Conservation (phyloP, 2,329 filamentous ascomycete species). For the Chaetothyriales sp. region DNA sequence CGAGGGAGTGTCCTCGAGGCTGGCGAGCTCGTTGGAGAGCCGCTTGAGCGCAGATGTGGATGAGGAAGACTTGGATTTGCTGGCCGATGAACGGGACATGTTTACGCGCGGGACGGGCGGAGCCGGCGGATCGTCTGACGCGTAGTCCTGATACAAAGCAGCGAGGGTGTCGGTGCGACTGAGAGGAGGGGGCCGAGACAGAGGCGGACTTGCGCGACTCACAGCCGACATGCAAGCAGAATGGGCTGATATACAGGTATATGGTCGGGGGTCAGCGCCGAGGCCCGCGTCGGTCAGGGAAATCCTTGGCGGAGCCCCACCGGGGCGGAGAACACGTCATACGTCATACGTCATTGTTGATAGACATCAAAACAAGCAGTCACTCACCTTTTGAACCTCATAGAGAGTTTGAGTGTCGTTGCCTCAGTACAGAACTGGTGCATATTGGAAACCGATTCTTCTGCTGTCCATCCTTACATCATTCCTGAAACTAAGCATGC, state of each 20-base stretch:
- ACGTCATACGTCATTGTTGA: too few relatives aligned
- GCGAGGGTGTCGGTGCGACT: neutral
- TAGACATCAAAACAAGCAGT: too few relatives aligned
- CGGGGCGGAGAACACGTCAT: too few relatives aligned
- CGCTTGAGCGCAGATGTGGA: slow-evolving; percentile 35
- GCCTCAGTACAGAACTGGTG: too few relatives aligned
- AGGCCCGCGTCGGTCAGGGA: too few relatives aligned
- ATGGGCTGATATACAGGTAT: too few relatives aligned
- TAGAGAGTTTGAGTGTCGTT: too few relatives aligned
- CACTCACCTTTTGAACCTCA: too few relatives aligned
- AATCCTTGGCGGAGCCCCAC: too few relatives aligned
- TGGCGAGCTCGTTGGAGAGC: slow-evolving; percentile 46
- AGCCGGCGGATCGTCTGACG: neutral
- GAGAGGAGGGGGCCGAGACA: neutral
- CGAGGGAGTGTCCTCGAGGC: slow-evolving; percentile 41
- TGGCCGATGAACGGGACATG: slow-evolving; percentile 3
- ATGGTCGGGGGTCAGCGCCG: too few relatives aligned
- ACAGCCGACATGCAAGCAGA: neutral
- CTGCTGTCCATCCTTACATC: neutral
- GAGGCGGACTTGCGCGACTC: neutral
- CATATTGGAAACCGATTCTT: too few relatives aligned
- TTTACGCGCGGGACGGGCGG: neutral
- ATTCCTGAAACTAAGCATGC: slow-evolving; percentile 20
- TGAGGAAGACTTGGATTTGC: slow-evolving; percentile 8
- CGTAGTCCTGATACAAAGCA: neutral